Percentiles rank a stretch among this genome's conserved stretches.
phyloP scores from a whole-genome alignment of 108 stramenopile genomes.

The Bacterosira constricta region DNA sequence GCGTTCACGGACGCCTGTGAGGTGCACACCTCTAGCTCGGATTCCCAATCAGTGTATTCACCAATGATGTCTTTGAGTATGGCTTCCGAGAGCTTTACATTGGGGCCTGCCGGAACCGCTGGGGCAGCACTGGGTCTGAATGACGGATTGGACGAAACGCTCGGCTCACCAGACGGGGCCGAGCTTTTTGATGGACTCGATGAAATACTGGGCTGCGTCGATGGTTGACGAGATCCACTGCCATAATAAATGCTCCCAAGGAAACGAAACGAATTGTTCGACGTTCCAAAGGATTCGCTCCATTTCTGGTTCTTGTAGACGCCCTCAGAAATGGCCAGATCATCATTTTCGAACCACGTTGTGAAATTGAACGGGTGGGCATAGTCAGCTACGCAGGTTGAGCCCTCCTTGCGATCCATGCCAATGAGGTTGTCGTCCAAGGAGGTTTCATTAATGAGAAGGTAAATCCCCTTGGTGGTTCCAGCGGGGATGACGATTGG shows the following conservation, averaged over 20 bases:
- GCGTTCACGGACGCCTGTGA: neutral
- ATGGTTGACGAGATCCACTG: too few species aligned
- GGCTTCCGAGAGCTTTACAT: neutral
- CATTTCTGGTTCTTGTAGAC: conserved; percentile 21
- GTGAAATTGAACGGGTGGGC: conserved; percentile 5
- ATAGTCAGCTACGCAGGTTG: conserved; percentile 1
- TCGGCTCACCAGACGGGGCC: too few species aligned
- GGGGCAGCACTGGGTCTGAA: too few species aligned
- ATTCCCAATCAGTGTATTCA: neutral
- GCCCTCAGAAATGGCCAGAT: conserved; percentile 4
- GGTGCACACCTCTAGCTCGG: neutral
- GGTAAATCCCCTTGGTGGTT: conserved; percentile 10
- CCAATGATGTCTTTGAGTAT: neutral
- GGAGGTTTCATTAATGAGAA: conserved; percentile 7
- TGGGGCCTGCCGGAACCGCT: too few species aligned
- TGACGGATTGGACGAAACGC: too few species aligned
- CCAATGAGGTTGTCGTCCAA: conserved; percentile 21
- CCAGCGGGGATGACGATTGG: conserved; percentile 16
- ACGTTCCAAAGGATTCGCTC: conserved; percentile 1
- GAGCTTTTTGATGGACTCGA: too few species aligned
- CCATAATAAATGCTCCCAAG: neutral
- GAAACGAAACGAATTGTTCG: neutral
- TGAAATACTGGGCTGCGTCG: too few species aligned
- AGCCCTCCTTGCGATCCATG: conserved; percentile 1
- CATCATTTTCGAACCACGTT: conserved; percentile 16